Base-by-base conservation (phyloP, 164 flowering plant species). In the Aristolochia fimbriata region DNA sequence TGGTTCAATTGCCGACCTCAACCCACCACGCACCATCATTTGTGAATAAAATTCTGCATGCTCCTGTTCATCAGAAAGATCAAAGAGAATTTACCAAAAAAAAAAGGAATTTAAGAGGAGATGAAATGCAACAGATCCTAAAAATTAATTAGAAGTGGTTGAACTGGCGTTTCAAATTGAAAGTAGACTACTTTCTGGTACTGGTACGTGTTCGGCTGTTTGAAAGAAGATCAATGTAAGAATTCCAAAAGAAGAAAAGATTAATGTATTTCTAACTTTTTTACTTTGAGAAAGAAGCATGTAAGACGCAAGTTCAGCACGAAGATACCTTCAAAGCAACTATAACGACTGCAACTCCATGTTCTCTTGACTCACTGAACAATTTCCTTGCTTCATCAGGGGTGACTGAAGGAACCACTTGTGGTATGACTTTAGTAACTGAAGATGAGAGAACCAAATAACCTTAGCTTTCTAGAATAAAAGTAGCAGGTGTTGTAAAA, bases 1-100 rank as follows among this genome's bases (percentile, higher is more conserved):
- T 24, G 83, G 80, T 68, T 79, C 80, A 46, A 76, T 74, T 1
- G 70, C 63, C 46, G 83, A 76, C 21, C 37, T 51, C 33, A 79
- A 57, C 7, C 83, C 83, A 53, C 75, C 61, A 47, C 66, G 70
- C 11, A 55, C 54, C 77, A 79, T 72, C 83, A 79, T 79, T 55
- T 79, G 75, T 7, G 78, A 47, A 60, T 76, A 79, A 48, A 76
- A 76, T 59, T 79, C 80, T 6, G 83, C 83, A 61, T 79, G 80
- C 63, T 79, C 83, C 83, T 79, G 77, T 31, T 24, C 55, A 69
- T 27, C 55, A 14, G 9, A 11, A 52, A 22, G 43, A 37, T 37
- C 43, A 37, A 37, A 15, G 4, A 53, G 27, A 21, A 53, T 19
- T 53, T 53, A 53, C 21, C 5, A 53, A 53, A 19, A 24, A 53